These are phyloP conservation scores for Fraxinus anomala DNA, from an alignment of 257 asterid species.

Conservation along the genomic window DNA sequence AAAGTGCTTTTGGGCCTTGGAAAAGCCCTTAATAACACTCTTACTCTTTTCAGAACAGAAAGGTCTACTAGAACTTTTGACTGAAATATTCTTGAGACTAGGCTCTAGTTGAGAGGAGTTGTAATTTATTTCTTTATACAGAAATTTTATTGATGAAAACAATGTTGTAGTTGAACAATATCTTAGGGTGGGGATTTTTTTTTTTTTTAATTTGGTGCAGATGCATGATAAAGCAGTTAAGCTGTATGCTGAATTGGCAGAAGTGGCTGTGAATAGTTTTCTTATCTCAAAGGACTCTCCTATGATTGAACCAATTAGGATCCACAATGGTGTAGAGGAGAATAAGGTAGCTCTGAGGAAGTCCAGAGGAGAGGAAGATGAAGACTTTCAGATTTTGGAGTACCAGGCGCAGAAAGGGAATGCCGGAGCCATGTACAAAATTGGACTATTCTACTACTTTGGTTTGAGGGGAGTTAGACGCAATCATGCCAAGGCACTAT, in stretches of 20 bases:
- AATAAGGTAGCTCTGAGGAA: constrained; percentile 93
- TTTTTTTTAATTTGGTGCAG: constrained; percentile 43
- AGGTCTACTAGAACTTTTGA: background rate
- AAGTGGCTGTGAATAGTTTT: constrained; percentile 88
- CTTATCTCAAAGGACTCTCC: constrained; percentile 96
- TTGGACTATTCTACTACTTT: constrained; percentile 90
- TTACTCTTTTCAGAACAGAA: background rate
- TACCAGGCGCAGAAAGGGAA: constrained; percentile 98
- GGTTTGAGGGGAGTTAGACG: constrained; percentile 98
- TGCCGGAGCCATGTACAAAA: constrained; percentile 95
- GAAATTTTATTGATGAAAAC: background rate
- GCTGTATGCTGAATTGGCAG: constrained; percentile 90
- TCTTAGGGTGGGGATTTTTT: background rate
- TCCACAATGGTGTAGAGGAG: constrained; percentile 97
- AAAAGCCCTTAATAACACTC: too few species aligned
- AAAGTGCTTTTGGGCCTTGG: too few species aligned
- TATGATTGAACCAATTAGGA: constrained; percentile 80
- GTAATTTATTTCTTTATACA: background rate
- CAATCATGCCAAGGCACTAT: constrained; percentile 84
- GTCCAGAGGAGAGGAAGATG: constrained; percentile 99
- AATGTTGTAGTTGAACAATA: background rate
- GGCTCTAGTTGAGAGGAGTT: background rate
- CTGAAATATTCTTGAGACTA: background rate
- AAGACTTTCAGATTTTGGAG: constrained; percentile 95
- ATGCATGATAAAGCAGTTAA: constrained; percentile 94